Percentiles rank a stretch among this genome's conserved stretches.
phyloP scores from a whole-genome alignment of 768 basidiomycete species.

The Boletus rufocinnamomeus region DNA sequence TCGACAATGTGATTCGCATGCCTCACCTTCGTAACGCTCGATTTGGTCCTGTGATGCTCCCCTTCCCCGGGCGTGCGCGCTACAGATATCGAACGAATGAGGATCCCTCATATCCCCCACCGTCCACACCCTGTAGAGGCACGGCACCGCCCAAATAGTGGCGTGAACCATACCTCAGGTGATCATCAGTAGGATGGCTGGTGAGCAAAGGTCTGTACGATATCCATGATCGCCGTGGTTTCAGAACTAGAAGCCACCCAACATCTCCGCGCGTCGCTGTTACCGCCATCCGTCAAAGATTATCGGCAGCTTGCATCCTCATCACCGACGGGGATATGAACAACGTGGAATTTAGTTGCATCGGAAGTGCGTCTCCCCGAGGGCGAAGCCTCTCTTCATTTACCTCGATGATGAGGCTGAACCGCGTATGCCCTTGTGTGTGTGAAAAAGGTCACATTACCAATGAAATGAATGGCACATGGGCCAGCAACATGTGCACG shows the following conservation, averaged over 20 bases:
- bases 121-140: conserved; percentile 5
- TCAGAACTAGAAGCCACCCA: background rate
- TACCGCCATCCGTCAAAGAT: background rate
- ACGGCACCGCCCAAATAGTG: conserved; percentile 13
- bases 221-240: conserved; percentile 19
- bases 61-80: conserved; percentile 10
- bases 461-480: conserved; percentile 26
- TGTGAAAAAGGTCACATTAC: conserved; percentile 7
- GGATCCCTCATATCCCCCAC: conserved; percentile 19
- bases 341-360: conserved; percentile 10
- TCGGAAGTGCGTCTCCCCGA: conserved; percentile 20
- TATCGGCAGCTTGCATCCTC: conserved; percentile 5
- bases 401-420: background rate
- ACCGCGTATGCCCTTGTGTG: background rate
- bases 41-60: conserved; percentile 7
- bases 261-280: conserved; percentile 15
- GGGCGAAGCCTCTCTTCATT: conserved; percentile 11
- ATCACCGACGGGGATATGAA: conserved; percentile 14
- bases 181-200: background rate
- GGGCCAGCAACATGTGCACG: conserved; percentile 18
- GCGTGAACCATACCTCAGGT: background rate
- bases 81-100: conserved; percentile 21
- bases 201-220: background rate
- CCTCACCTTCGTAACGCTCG: conserved; percentile 6
- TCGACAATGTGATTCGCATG: conserved; percentile 22